Base-by-base conservation (phyloP, 768 basidiomycete genomes). In the Suillus americanus region DNA sequence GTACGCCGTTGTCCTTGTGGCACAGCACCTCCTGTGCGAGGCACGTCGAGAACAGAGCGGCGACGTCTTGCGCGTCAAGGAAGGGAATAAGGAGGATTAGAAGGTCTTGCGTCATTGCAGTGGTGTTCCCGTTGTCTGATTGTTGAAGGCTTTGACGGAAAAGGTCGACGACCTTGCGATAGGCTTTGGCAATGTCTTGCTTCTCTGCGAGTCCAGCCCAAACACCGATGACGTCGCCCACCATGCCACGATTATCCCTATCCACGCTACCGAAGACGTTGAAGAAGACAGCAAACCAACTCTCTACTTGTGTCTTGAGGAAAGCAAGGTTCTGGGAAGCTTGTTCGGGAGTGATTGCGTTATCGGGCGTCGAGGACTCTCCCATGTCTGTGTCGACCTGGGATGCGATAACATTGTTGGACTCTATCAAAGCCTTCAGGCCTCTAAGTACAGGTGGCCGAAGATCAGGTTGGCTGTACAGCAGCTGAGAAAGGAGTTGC, bases 221-320 rank as follows among this genome's bases (percentile, higher is more conserved):
- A n/a, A 84, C 82, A 16, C 82, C 86, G 70, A 99, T 92, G 51
- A 94, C 94, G 62, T 95, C 94, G 23, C 95, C 94, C 18, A 98
- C 88, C 78, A 88, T 82, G 9, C 88, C 87, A 60, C 91, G 81
- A 57, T 74, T 78, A 66, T 97, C 95, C 59, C 87, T 83, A n/a
- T 84, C 86, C 38, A 92, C 87, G 65, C 85, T 93, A 64, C 91
- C 86, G 77, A 97, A 99, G n/a, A 99, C 90, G 73, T 99, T 99
- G 82, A 99, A 95, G 53, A 97, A 81, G 5, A 99, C 95, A 1
- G 94, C 89, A 40, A 99, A 85, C 91, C 97, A 96, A 71, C 94
- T 97, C 74, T 95, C 92, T 0, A 85, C 89, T 72, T 98, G 91
- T 0, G 82, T 82, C 48, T 84, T 86, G 62, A 99, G 80, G 76